Base-by-base conservation (phyloP, 345 rosid genomes). In the Moricandia arvensis region DNA sequence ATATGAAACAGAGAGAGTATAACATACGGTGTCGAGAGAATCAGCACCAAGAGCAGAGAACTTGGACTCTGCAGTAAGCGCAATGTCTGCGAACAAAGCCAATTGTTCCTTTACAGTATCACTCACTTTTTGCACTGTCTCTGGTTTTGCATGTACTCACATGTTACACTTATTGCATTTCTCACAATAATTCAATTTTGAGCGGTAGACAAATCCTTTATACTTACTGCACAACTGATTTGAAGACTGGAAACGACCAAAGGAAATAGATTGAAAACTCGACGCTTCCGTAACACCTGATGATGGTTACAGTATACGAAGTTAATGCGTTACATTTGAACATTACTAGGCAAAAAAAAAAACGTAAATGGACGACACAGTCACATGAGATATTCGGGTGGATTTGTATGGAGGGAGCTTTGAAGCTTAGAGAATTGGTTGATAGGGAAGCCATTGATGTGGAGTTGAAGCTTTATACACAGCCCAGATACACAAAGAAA, bases 21-120 rank as follows among this genome's bases (percentile, higher is more conserved):
- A 63, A 27, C 77, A 16, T 84, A 93, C 98, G 13, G 97, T 91
- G 69, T 93, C 97, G n/a, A 93, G 97, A 21, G 98, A 91, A 80
- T 93, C 98, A 2, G 97, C 98, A 21, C 97, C 98, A 15, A 91
- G 91, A 12, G 82, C 79, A 31, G 89, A 21, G 75, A 91, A 91
- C 59, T 86, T 89, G 38, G 98, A 87, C 38, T 87, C 91, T 5
- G 93, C 87, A 21, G 85, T 85, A 31, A 93, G 87, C 0, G 73
- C 57, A 7, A 80, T 63, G 21, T 85, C 97, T 0, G 80, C 76
- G 1, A 91, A n/a, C 63, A 93, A 80, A 37, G 92, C 93, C n/a
- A 91, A 80, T 79, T 93, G 97, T 54, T 87, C 88, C 83, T 84
- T 91, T 81, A 93, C 97, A 64, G 89, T 87, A 29, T 83, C 87